Conservation (phyloP, 345 rosid species). For the Angophora floribunda region DNA sequence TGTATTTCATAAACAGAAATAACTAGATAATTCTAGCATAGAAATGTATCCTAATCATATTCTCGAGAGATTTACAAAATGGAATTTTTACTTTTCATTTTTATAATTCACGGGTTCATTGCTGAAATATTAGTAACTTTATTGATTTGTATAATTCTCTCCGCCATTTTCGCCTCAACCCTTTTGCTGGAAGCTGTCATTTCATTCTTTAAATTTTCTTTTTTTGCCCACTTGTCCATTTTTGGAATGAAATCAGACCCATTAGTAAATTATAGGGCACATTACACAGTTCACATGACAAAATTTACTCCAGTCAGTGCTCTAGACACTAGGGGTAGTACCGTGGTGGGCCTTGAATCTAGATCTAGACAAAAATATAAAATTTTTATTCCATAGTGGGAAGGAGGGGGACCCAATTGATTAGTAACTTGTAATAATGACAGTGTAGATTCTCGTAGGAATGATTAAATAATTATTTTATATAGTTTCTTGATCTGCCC, state of each 20-base stretch:
- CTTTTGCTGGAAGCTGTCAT: background rate
- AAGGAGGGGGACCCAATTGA: background rate
- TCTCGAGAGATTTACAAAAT: background rate
- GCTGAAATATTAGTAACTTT: background rate
- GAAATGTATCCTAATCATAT: background rate
- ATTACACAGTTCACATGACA: background rate
- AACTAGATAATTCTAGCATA: background rate
- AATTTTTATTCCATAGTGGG: background rate
- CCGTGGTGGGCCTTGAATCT: background rate
- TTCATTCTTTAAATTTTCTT: background rate
- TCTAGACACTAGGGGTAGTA: background rate
- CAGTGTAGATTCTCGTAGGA: background rate
- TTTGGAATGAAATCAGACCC: background rate
- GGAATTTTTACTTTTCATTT: background rate
- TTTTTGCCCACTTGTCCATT: background rate
- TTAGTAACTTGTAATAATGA: background rate
- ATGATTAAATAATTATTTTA: background rate
- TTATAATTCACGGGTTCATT: background rate
- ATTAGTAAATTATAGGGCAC: background rate
- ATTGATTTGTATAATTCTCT: background rate
- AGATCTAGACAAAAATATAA: background rate
- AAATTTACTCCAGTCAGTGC: background rate
- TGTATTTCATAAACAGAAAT: background rate
- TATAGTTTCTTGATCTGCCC: background rate
- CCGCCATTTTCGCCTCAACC: background rate